Percentiles rank a stretch among this genome's conserved stretches.
Evolutionary conservation across 2,329 filamentous ascomycete genomes (phyloP).

Genomic region (Fusarium coicis): DNA sequence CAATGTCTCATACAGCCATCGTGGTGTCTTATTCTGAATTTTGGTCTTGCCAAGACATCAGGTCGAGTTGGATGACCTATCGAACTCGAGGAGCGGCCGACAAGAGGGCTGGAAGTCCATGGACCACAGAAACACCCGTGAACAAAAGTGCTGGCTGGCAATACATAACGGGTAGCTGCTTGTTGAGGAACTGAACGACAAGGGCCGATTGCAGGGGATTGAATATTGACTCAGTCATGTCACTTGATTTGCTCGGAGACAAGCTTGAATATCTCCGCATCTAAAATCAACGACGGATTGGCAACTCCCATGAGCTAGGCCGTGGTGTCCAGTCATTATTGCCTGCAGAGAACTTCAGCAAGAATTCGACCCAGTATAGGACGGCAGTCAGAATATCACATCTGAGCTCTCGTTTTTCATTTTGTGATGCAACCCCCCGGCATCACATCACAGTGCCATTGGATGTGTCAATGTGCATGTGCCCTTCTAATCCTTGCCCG

Average conservation of each 20-base stretch:
- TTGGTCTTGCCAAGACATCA: neutral
- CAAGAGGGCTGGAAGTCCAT: slow-evolving; percentile 9
- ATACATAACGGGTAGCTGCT: slow-evolving; percentile 30
- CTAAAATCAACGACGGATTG: slow-evolving; percentile 12
- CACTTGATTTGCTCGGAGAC: slow-evolving; percentile 16
- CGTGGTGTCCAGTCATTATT: slow-evolving; percentile 25
- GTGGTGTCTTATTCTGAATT: slow-evolving; percentile 28
- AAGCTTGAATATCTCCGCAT: slow-evolving; percentile 8
- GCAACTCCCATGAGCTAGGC: slow-evolving; percentile 18
- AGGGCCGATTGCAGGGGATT: slow-evolving; percentile 27
- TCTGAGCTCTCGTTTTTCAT: slow-evolving; percentile 36
- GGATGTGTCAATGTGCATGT: slow-evolving; percentile 18
- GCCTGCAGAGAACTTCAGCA: neutral
- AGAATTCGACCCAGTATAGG: slow-evolving; percentile 22
- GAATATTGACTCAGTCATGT: slow-evolving; percentile 17
- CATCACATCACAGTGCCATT: slow-evolving; percentile 38
- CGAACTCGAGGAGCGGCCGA: slow-evolving; percentile 16
- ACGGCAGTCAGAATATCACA: slow-evolving; percentile 38
- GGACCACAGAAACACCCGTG: neutral
- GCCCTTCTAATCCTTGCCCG: slow-evolving; percentile 14
- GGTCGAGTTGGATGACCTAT: slow-evolving; percentile 13
- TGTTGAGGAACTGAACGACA: slow-evolving; percentile 22
- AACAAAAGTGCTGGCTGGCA: slow-evolving; percentile 30
- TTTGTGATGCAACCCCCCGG: slow-evolving; percentile 31
- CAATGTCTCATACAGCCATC: slow-evolving; percentile 36